Evolutionary conservation across 768 basidiomycete genomes (phyloP).

Genomic region (Saitozyma sp.): DNA sequence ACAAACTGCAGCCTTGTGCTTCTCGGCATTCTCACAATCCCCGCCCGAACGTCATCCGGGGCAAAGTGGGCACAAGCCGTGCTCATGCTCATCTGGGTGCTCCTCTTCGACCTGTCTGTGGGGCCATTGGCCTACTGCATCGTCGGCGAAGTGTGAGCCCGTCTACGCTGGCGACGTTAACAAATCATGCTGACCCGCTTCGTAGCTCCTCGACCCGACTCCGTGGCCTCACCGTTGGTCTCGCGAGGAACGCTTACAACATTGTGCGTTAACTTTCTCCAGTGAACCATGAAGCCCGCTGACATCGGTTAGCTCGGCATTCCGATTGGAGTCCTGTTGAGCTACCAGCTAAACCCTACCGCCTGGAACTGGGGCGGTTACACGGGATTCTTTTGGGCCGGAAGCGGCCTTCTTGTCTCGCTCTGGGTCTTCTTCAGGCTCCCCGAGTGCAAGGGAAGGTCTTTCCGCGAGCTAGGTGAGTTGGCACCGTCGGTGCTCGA

Average conservation of each 20-base stretch:
- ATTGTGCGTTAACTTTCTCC: slow-evolving; percentile 14
- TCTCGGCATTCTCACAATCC: slow-evolving; percentile 2
- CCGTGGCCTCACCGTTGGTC: slow-evolving; percentile 46
- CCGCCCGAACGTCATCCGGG: neutral
- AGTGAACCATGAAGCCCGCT: neutral
- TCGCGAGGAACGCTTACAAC: slow-evolving; percentile 32
- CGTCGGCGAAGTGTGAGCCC: slow-evolving; percentile 18
- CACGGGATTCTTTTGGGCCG: slow-evolving; percentile 38
- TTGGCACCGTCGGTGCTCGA: too few species aligned
- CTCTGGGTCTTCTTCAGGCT: slow-evolving; percentile 33
- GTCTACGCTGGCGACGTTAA: neutral
- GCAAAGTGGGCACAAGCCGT: slow-evolving; percentile 14
- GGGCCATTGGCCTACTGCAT: slow-evolving; percentile 29
- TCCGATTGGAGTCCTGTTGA: slow-evolving; percentile 23
- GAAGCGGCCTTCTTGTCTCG: slow-evolving; percentile 19
- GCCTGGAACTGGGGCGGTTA: slow-evolving; percentile 42
- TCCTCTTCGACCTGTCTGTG: slow-evolving; percentile 14
- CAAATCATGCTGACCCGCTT: slow-evolving; percentile 15
- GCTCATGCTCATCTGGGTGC: slow-evolving; percentile 13
- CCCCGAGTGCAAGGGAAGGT: slow-evolving; percentile 29
- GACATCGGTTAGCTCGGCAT: slow-evolving; percentile 13
- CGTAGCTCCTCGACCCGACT: slow-evolving; percentile 49
- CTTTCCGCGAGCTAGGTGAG: slow-evolving; percentile 3
- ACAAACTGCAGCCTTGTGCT: neutral
- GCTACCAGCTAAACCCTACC: slow-evolving; percentile 33